Percentiles rank a stretch among this genome's conserved stretches.
Evolutionary conservation across 768 basidiomycete species (phyloP).

Genomic region (Cystofilobasidium macerans): DNA sequence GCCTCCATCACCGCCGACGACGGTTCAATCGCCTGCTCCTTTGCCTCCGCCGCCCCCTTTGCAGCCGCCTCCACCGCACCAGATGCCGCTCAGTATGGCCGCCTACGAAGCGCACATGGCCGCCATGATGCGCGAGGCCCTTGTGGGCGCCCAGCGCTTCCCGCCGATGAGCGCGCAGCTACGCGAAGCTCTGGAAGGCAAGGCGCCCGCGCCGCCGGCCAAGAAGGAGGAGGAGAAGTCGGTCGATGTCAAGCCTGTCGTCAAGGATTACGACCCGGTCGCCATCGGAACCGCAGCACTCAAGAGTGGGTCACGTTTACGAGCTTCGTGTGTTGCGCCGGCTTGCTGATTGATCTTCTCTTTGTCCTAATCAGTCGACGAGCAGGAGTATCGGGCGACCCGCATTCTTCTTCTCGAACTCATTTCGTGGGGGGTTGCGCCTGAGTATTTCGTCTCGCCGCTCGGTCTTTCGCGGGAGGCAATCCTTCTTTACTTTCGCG

Average conservation of each 20-base stretch:
- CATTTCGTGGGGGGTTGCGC: constrained; percentile 22
- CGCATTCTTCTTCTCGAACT: constrained; percentile 21
- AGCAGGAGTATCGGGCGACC: constrained; percentile 16
- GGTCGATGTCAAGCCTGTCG: neutral
- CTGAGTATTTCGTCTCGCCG: constrained; percentile 18
- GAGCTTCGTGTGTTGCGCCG: no score
- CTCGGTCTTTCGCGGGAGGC: constrained; percentile 20
- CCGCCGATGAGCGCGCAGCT: constrained; percentile 19
- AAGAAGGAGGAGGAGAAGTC: neutral
- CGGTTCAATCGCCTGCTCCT: neutral
- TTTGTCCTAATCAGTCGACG: neutral
- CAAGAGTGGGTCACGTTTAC: constrained; percentile 5
- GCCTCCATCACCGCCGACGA: neutral
- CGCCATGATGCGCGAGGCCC: neutral
- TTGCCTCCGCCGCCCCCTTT: neutral
- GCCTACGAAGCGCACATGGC: neutral
- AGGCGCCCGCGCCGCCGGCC: neutral
- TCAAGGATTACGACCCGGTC: constrained; percentile 12
- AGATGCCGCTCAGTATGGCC: neutral
- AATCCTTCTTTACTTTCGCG: constrained; percentile 18
- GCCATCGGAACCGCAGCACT: constrained; percentile 7
- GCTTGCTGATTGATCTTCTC: neutral
- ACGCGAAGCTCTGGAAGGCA: constrained; percentile 12
- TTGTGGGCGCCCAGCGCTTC: constrained; percentile 3
- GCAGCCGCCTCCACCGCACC: neutral